Conservation (phyloP, 306 rosid species). For the Rosa multiflora region DNA sequence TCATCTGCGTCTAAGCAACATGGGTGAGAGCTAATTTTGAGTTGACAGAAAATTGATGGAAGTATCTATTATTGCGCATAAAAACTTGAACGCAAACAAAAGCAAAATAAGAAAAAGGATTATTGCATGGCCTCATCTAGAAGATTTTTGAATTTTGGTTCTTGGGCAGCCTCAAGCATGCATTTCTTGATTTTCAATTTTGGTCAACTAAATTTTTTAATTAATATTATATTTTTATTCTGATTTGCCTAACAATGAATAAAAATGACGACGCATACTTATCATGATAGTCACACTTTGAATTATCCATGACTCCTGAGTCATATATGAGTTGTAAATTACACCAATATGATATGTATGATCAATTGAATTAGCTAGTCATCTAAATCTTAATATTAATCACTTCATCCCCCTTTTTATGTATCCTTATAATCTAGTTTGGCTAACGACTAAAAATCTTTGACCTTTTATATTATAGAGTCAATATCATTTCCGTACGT, state of each 20-base stretch:
- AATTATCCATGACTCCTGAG: neutral
- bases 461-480: neutral
- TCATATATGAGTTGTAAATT: neutral
- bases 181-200: neutral
- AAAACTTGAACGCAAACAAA: neutral
- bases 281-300: neutral
- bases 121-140: neutral
- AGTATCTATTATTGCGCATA: neutral
- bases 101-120: neutral
- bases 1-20: neutral
- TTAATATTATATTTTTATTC: neutral
- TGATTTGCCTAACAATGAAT: neutral
- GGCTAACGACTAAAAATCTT: conserved; percentile 3
- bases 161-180: neutral
- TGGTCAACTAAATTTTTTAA: neutral
- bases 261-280: neutral
- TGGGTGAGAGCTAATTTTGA: neutral
- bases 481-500: neutral
- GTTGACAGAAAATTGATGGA: neutral
- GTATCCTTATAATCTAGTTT: neutral
- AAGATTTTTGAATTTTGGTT: conserved; percentile 10
- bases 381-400: neutral
- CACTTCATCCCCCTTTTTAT: neutral
- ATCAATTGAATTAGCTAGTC: neutral
- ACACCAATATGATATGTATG: neutral